These are phyloP conservation scores for Marsdenia floribunda DNA, from an alignment of 257 asterid species.

Conservation along the genomic window DNA sequence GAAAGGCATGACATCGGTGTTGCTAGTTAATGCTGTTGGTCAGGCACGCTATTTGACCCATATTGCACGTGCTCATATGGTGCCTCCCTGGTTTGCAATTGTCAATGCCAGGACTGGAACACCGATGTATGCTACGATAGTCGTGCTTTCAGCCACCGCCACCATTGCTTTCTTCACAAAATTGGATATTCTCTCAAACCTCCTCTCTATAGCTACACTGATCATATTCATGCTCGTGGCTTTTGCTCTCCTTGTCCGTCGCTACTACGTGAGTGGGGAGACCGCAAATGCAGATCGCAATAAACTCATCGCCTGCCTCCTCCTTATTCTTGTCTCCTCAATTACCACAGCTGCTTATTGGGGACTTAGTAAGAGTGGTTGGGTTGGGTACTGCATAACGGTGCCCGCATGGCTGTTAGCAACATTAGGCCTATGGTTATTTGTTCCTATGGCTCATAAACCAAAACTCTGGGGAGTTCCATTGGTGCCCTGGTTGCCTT, in stretches of 20 bases:
- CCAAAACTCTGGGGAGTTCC: constrained; percentile 67
- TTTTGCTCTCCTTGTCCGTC: constrained; percentile 45
- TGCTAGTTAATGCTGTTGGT: constrained; percentile 59
- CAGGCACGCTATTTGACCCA: constrained; percentile 73
- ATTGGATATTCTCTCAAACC: constrained; percentile 38
- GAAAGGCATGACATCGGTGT: constrained; percentile 63
- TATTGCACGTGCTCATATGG: constrained; percentile 62
- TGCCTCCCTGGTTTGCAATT: constrained; percentile 73
- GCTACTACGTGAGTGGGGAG: constrained; percentile 46
- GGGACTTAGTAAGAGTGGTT: constrained; percentile 37
- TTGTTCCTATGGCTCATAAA: constrained; percentile 43
- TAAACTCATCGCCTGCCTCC: constrained; percentile 32
- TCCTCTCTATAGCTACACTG: constrained; percentile 55
- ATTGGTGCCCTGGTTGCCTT: constrained; percentile 65
- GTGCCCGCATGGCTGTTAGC: constrained; percentile 42
- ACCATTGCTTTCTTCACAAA: constrained; percentile 56
- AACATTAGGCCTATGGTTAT: constrained; percentile 31
- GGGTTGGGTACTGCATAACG: constrained; percentile 45
- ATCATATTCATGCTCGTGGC: constrained; percentile 59
- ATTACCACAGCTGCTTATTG: constrained; percentile 43
- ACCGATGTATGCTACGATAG: constrained; percentile 50
- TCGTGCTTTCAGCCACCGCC: constrained; percentile 48
- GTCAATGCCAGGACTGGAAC: constrained; percentile 55
- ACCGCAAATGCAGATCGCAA: constrained; percentile 36
- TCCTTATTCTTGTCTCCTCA: constrained; percentile 40